Percentiles rank a stretch among this genome's conserved stretches.
Evolutionary conservation across 495 filamentous ascomycete species (phyloP).

Genomic region (Aspergillus cristatus): DNA sequence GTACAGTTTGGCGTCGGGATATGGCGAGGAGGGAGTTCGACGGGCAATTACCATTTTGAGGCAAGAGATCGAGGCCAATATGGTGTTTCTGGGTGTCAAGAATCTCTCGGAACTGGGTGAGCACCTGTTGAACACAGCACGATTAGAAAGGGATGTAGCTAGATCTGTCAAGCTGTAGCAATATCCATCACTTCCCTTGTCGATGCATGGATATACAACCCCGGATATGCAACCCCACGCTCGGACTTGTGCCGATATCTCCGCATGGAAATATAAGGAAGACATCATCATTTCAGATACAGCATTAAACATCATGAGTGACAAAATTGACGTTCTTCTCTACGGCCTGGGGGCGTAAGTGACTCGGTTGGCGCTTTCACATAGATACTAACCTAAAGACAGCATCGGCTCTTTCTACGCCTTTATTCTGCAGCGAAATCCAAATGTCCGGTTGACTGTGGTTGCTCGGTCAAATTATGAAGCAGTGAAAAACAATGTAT

Average conservation of each 20-base stretch:
- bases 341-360: constrained; percentile 33
- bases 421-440: constrained; percentile 33
- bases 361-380: too few species aligned
- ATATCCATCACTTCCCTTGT: too few species aligned
- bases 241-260: constrained; percentile 3
- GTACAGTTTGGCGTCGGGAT: constrained; percentile 65
- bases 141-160: constrained; percentile 27
- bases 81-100: constrained; percentile 27
- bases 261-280: too few species aligned
- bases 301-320: constrained; percentile 10
- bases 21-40: constrained; percentile 26
- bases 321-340: constrained; percentile 26
- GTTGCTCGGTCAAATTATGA: constrained; percentile 47
- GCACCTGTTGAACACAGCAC: constrained; percentile 27
- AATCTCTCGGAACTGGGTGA: constrained; percentile 18
- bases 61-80: constrained; percentile 31
- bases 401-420: constrained; percentile 41
- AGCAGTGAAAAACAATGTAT: constrained; percentile 31
- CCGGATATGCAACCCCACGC: too few species aligned
- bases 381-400: background rate
- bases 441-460: constrained; percentile 36
- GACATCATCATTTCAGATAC: too few species aligned
- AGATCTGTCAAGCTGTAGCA: constrained; percentile 26
- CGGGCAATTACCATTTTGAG: constrained; percentile 25
- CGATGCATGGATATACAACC: too few species aligned